Evolutionary conservation across 768 basidiomycete genomes (phyloP), one percentile per base, ranked within the genome.

Genomic region (Boletus reticuloceps): DNA sequence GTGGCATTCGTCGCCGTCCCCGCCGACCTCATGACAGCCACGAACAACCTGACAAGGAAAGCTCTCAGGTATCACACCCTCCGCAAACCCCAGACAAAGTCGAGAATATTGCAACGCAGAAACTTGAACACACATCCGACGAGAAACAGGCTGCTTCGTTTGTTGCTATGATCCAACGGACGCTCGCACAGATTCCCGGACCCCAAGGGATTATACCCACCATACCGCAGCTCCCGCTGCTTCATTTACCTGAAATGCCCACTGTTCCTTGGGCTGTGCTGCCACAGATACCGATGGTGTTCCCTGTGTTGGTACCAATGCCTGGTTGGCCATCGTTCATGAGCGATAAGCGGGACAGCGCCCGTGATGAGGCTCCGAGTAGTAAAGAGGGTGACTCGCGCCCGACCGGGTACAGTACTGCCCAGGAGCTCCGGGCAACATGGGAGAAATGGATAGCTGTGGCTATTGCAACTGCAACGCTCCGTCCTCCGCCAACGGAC

Each of bases 401-500:
- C 12, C 70, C 76, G 19, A 67, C 74, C 49, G 74, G 77, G 29
- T 69, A 74, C 41, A 75, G 74, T 43, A 77, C 80, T 29, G 76
- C 82, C 14, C 83, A 86, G 63, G 88, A 90, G 59, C 79, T 84
- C 76, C 79, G 81, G 25, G 77, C 83, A 8, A 80, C 80, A 27
- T 89, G 87, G 86, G 90, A 91, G 74, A 89, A 86, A 70, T 88
- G 84, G 85, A 72, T 89, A 51, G 77, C 82, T 13, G 64, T 83
- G 46, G 82, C 79, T 34, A 65, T 79, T 19, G 80, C 80, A 6
- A 75, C 75, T 14, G 77, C 81, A 34, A 77, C 78, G 12, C 69
- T 70, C 48, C 77, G 75, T 57, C 70, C 74, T 47, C 68, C 73
- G 22, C 57, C 63, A 54, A 39, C 80, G 47, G 83, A 84, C 47